These are phyloP conservation scores for Talaromyces nanjingensis DNA, from an alignment of 495 filamentous ascomycete genomes.

Conservation along the genomic window DNA sequence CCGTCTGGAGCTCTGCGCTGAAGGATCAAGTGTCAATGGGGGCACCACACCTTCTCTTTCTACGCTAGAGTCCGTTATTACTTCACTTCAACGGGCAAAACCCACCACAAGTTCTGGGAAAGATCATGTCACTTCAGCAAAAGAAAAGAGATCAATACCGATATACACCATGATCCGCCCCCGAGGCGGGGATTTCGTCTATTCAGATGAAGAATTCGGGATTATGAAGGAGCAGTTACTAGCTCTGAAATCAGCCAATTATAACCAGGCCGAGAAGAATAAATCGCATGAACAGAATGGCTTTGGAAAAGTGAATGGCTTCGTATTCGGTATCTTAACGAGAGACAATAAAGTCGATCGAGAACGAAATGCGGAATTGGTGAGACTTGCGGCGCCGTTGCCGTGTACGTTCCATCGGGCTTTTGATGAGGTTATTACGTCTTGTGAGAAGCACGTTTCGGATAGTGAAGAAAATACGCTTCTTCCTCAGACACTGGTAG, in stretches of 20 bases:
- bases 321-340: conserved; percentile 43
- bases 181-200: conserved; percentile 32
- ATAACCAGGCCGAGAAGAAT: neutral
- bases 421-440: conserved; percentile 35
- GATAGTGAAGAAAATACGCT: neutral
- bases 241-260: conserved; percentile 18
- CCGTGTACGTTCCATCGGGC: conserved; percentile 51
- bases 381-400: conserved; percentile 27
- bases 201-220: conserved; percentile 28
- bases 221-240: conserved; percentile 32
- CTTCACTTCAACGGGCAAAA: neutral
- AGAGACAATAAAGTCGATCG: conserved; percentile 24
- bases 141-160: conserved; percentile 11
- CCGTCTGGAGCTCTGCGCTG: conserved; percentile 41
- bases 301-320: conserved; percentile 31
- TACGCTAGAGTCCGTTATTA: conserved; percentile 12
- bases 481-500: neutral
- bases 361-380: conserved; percentile 27
- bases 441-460: conserved; percentile 9
- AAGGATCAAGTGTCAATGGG: conserved; percentile 20
- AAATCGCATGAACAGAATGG: neutral
- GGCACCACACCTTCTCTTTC: conserved; percentile 10
- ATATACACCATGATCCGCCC: conserved; percentile 47
- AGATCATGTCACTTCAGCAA: neutral
- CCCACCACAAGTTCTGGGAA: conserved; percentile 16